A percentile compares a stretch with the other conserved stretches of the same genome.
Conservation (phyloP, 768 basidiomycete species). For the Trametes cubensis region DNA sequence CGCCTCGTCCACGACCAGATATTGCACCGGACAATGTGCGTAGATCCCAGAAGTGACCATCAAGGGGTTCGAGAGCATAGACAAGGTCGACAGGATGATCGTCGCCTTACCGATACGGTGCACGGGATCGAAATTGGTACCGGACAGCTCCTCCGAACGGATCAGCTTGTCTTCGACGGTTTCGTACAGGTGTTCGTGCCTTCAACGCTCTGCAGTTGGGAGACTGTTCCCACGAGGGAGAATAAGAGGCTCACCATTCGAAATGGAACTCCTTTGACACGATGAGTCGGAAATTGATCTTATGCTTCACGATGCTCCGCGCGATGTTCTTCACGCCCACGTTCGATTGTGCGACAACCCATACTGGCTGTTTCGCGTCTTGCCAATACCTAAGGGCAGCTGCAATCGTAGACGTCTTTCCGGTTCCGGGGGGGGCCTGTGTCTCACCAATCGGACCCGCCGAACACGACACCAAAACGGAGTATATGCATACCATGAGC, state of each 20-base stretch:
- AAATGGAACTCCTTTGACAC: slow-evolving; percentile 35
- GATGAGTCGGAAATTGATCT: slow-evolving; percentile 60
- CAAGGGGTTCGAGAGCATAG: slow-evolving; percentile 44
- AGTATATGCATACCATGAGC: slow-evolving; percentile 39
- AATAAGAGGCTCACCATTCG: slow-evolving; percentile 32
- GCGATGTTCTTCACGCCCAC: slow-evolving; percentile 88
- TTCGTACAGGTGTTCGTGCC: slow-evolving; percentile 56
- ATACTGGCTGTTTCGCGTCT: slow-evolving; percentile 38
- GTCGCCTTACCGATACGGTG: slow-evolving; percentile 34
- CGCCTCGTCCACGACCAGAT: slow-evolving; percentile 50
- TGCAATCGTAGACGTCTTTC: slow-evolving; percentile 49
- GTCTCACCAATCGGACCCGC: neutral
- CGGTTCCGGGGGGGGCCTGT: slow-evolving; percentile 46
- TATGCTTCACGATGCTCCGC: slow-evolving; percentile 59
- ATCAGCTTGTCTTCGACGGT: slow-evolving; percentile 40
- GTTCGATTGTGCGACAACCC: slow-evolving; percentile 82
- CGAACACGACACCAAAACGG: neutral
- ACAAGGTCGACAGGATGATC: slow-evolving; percentile 51
- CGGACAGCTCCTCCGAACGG: slow-evolving; percentile 37
- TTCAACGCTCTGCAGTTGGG: slow-evolving; percentile 22
- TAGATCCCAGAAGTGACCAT: slow-evolving; percentile 19
- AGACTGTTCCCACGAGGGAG: neutral
- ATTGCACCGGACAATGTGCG: slow-evolving; percentile 38
- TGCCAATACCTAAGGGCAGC: slow-evolving; percentile 32
- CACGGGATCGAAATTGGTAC: slow-evolving; percentile 21